Evolutionary conservation across 2,329 filamentous ascomycete genomes (phyloP), one percentile per base, ranked within the genome.

Genomic region (Dryadomyces quercus-mongolicae): DNA sequence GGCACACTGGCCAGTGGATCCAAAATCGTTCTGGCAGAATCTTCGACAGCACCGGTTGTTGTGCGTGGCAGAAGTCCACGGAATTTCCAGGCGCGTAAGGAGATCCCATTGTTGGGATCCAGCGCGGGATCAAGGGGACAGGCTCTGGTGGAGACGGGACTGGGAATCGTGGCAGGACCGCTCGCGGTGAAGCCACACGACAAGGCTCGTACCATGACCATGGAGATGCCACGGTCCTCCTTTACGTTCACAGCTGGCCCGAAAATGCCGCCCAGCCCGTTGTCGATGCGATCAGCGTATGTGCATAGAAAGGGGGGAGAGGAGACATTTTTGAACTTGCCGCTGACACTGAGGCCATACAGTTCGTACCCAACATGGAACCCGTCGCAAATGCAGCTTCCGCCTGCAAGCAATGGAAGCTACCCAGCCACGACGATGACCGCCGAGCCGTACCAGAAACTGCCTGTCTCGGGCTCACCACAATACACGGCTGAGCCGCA

Each of bases 81-180:
- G 42, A 97, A 97, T 68, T 97, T 97, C 68, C 90, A 95, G 68
- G 86, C 90, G 10, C 80, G 92, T 52, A 96, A 95, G 68, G 92
- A 97, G 67, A 86, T 95, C 57, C 90, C 92, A 2, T 77, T 97
- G 49, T 79, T 89, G 53, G 88, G 87, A 18, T 82, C 79, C 16
- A 88, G 86, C 60, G 85, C 85, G 21, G 84, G 84, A 25, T 87
- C 87, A 31, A 78, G 85, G n/a, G 82, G 89, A 44, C 91, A 93
- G 66, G 83, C 82, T 40, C 71, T 84, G 49, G 79, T 82, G n/a
- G 79, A 82, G 64, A 81, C 77, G 0, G 79, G 79, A 2, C 63
- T 82, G 36, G 78, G 79, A 7, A 79, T 82, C 56, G 78, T 82
- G 47, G 78, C 79, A 5, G 78, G 79, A 7, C 74, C 78, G 10